These are phyloP conservation scores for Coemansia sp. DNA, from an alignment of 192 early-diverging fungal genomes.

Conservation along the genomic window DNA sequence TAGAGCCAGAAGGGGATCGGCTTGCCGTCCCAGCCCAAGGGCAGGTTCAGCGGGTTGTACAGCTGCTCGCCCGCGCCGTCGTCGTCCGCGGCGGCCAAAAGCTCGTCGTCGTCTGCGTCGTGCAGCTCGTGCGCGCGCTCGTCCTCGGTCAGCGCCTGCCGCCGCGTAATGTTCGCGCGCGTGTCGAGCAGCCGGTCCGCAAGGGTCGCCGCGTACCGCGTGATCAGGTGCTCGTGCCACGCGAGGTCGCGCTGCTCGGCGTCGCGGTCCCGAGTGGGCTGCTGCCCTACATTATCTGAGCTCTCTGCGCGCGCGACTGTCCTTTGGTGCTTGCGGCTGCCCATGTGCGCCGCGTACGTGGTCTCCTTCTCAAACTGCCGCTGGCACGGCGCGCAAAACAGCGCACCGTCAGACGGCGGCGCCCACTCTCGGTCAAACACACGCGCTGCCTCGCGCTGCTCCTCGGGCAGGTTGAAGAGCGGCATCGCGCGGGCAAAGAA, in stretches of 20 bases:
- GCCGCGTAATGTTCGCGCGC: conserved; percentile 82
- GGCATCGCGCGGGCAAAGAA: conserved; percentile 76
- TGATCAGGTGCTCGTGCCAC: conserved; percentile 60
- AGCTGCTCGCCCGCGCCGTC: conserved; percentile 87
- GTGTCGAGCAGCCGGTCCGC: conserved; percentile 71
- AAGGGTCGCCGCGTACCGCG: conserved; percentile 58
- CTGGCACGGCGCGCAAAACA: conserved; percentile 77
- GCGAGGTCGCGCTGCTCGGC: conserved; percentile 58
- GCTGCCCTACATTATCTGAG: not conserved
- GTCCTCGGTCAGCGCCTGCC: conserved; percentile 86
- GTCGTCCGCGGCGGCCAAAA: conserved; percentile 58
- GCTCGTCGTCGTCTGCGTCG: conserved; percentile 42
- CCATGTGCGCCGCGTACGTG: conserved; percentile 82
- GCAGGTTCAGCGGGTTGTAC: conserved; percentile 96
- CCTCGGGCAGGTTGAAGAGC: conserved; percentile 64
- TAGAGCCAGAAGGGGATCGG: conserved; percentile 99
- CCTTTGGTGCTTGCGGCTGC: conserved; percentile 90
- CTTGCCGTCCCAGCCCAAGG: conserved; percentile 97
- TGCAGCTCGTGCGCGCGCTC: conserved; percentile 75
- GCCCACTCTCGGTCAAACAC: conserved; percentile 63
- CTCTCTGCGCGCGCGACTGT: conserved; percentile 42
- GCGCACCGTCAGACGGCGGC: conserved; percentile 31
- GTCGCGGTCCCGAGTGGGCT: not conserved
- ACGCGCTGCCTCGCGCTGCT: conserved; percentile 48
- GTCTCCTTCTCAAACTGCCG: conserved; percentile 83